Evolutionary conservation across 495 filamentous ascomycete genomes (phyloP), one percentile per base, ranked within the genome.

Genomic region (Alectoria sarmentosa): DNA sequence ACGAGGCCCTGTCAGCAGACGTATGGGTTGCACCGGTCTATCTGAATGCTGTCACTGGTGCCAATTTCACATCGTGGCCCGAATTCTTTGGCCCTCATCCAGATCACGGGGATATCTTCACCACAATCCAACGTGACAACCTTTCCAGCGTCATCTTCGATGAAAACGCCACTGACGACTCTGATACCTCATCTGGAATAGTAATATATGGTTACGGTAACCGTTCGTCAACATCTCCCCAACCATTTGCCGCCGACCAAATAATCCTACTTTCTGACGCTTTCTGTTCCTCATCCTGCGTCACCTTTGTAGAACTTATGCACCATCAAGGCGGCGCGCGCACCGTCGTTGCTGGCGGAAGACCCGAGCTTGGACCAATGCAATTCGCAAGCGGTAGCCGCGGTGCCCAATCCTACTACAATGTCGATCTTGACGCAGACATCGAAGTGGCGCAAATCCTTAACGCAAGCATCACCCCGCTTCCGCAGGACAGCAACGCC

Each of bases 301-400:
- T 78, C 3, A 69, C 81, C 14, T 84, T 85, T 69, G 71, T 77
- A 32, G 82, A 85, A 69, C 72, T 81, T 64, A 82, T 85, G 79
- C 74, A 76, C 59, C 71, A 75, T 60, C 65, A 79, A 72, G 80
- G 75, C 49, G 80, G 79, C 44, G 80, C 80, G 10, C 72, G 73
- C 10, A 76, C 75, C n/a, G 71, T 85, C 21, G 79, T 76, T 15
- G 73, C 78, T 34, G 82, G 83, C 46, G 82, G 83, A 1, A 74
- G 70, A 3, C 78, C 82, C 11, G 60, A 66, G 46, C 55, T 64
- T n/a, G 75, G 74, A 0, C 75, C 76, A 14, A 81, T 80, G 77
- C 78, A 81, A 69, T 72, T 71, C 30, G 65, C 75, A 26, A 71
- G 72, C 30, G 76, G 76, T 30, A 72, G 60, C 56, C 73, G 76